Evolutionary conservation across 2,329 filamentous ascomycete species (phyloP).

Genomic region (Coniochaeta sp.): DNA sequence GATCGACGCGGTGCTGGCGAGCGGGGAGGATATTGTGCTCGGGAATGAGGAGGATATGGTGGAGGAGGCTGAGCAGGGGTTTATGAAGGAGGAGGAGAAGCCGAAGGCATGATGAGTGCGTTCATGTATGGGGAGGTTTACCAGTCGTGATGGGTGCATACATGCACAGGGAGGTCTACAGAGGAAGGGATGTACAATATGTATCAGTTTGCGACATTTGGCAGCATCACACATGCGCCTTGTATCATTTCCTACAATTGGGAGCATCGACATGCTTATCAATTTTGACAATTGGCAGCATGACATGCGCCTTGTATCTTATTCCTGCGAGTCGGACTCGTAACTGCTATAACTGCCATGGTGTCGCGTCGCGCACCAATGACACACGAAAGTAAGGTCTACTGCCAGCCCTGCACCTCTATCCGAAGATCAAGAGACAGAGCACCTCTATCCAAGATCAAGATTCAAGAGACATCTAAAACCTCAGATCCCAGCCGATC

Average conservation of each 20-base stretch:
- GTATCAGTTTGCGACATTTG: not conserved
- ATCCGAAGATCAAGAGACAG: not conserved
- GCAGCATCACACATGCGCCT: conserved; percentile 1
- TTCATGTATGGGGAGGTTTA: too few relatives aligned
- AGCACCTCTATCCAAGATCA: not conserved
- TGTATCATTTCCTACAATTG: not conserved
- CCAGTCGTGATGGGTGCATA: too few relatives aligned
- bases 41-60: conserved; percentile 24
- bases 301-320: conserved; percentile 3
- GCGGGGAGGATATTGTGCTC: conserved; percentile 38
- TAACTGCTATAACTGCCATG: not conserved
- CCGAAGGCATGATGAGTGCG: conserved; percentile 10
- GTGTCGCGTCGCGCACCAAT: not conserved
- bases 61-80: conserved; percentile 15
- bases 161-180: too few relatives aligned
- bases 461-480: conserved; percentile 30
- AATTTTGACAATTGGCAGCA: not conserved
- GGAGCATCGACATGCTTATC: too few relatives aligned
- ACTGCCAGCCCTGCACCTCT: not conserved
- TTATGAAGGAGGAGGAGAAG: conserved; percentile 19
- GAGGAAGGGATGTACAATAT: conserved; percentile 2
- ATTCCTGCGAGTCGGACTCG: not conserved
- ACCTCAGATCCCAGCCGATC: conserved; percentile 69
- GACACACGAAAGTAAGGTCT: not conserved
- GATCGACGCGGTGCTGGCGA: conserved; percentile 30